A percentile compares a stretch with the other conserved stretches of the same genome.
phyloP scores from a whole-genome alignment of 148 eudicot species.

The Spergularia bocconei region DNA sequence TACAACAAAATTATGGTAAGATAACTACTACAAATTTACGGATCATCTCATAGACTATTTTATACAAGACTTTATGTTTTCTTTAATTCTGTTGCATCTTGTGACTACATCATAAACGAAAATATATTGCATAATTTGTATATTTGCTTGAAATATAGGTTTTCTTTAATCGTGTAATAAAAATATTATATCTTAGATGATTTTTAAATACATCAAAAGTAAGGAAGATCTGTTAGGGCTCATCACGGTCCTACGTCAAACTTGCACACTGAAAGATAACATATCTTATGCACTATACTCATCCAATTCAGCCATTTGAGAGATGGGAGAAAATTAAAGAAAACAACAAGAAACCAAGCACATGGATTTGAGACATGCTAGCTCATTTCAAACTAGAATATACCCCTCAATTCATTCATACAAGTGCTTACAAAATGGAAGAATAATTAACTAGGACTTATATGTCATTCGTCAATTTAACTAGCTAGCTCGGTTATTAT shows the following conservation, averaged over 20 bases:
- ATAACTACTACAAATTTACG: too few relatives aligned
- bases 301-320: constrained; percentile 5
- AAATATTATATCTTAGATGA: too few relatives aligned
- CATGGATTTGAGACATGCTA: constrained; percentile 15
- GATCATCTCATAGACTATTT: too few relatives aligned
- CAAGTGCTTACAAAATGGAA: constrained; percentile 3
- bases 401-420: background rate
- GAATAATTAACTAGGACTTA: background rate
- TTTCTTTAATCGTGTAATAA: too few relatives aligned
- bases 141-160: too few relatives aligned
- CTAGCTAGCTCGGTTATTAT: background rate
- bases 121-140: too few relatives aligned
- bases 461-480: background rate
- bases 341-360: constrained; percentile 10
- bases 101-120: too few relatives aligned
- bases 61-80: too few relatives aligned
- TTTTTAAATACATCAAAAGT: too few relatives aligned
- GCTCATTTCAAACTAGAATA: constrained; percentile 12
- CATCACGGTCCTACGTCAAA: constrained; percentile 16
- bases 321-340: constrained; percentile 9
- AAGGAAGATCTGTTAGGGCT: background rate
- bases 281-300: background rate
- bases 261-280: background rate
- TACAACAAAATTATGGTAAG: too few relatives aligned
- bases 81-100: too few relatives aligned